Evolutionary conservation across 148 eudicot genomes (phyloP), one percentile per base, ranked within the genome.

Genomic region (Amaranthus cruentus): DNA sequence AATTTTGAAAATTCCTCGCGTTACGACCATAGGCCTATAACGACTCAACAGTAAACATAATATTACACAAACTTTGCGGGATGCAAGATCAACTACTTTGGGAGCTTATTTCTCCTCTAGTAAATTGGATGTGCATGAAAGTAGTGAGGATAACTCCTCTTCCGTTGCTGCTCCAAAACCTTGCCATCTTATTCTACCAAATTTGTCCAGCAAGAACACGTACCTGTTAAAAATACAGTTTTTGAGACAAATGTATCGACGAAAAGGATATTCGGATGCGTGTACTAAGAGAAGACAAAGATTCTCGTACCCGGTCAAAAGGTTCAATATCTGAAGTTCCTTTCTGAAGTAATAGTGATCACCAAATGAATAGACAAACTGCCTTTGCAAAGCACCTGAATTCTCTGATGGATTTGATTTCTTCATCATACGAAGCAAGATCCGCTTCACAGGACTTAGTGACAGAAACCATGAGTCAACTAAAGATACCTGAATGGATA

Each of bases 171-270:
- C 55, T 53, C 99, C 99, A 60, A 68, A 86, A 48, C 92, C 96
- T 82, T 90, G 97, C 97, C 99, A 95, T 75, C 99, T 79, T 81
- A 95, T 80, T 76, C 91, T 87, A 63, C 97, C 97, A 68, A 86
- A 84, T 65, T 86, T 90, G 80, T 95, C 99, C 8, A 95, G 87
- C 88, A 95, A 90, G 80, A 92, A 92, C 50, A 82, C 76, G 52
- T 92, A 92, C 84, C 99, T 95, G 91, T 55, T 48, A 66, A 80
- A 44, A 12, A 15, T 62, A 12, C n/a, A 10, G 21, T 14, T 13
- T 67, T 8, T 3, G 53, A 55, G 12, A 53, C 15, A 75, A 6
- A 47, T 28, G 18, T 42, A 48, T 18, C 51, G 56, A 50, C 13
- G 0, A 49, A 47, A 6, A 47, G 28, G 7, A 0, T 44, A 42